Evolutionary conservation across 306 rosid species (phyloP), one percentile per base, ranked within the genome.

Genomic region (Astragalus membranaceus): DNA sequence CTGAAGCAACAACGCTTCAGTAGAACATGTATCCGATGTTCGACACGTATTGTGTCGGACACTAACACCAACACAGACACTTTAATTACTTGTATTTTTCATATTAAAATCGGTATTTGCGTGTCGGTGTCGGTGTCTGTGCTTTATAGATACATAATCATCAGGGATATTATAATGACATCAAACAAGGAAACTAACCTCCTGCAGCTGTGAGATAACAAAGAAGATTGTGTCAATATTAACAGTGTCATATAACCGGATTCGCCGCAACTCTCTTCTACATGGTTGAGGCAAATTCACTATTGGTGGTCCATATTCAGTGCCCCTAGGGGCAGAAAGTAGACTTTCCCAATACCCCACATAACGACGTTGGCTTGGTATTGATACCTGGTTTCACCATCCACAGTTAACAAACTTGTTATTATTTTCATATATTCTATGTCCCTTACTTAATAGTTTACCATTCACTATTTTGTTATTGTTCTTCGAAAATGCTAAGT

Each of bases 291-390:
- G 97, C 69, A 89, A 75, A 32, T 59, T 84, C 78, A 91, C 95
- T 1, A 5, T 56, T 30, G 81, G 81, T 10, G 81, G 70, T 64
- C 73, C 88, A 49, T 69, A 23, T 50, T 63, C 67, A 46, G 73
- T 20, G 11, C 80, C 84, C 49, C 60, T 47, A 10, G 90, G 88
- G 68, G 71, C 70, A 13, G 91, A 81, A 72, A 94, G 91, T 10
- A 82, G 23, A 16, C 67, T 77, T 29, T 75, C 86, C 92, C 95
- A 89, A 67, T 88, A 94, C 48, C 79, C 74, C 41, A 91, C 97
- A 8, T 87, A 91, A 30, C 97, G 95, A 20, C 96, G 88, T 74
- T 94, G 99, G 87, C 99, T 94, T 78, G 97, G 99, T 83, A 91
- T 94, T 5, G 99, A 94, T 75, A 94, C 99, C 99, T 94, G 79